phyloP scores from a whole-genome alignment of 2,329 filamentous ascomycete genomes.

The Pseudogymnoascus sp. region DNA sequence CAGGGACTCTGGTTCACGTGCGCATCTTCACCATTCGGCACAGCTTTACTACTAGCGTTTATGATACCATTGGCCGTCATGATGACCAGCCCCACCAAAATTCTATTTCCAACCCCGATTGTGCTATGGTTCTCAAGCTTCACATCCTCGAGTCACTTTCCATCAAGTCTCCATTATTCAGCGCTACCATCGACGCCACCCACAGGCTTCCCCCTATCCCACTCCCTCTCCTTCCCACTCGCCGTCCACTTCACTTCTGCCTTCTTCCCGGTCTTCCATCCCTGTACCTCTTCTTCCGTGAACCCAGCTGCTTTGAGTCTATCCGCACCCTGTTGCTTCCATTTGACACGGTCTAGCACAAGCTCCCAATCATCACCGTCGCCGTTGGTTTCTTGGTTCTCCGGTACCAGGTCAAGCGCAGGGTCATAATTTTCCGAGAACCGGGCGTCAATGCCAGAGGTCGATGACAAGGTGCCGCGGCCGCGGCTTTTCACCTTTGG shows the following conservation, averaged over 20 bases:
- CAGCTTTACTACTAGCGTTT: neutral
- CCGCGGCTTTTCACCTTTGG: conserved; percentile 49
- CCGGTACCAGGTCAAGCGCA: conserved; percentile 39
- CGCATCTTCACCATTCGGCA: neutral
- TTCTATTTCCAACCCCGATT: neutral
- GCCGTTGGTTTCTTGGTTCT: conserved; percentile 36
- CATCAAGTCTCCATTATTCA: neutral
- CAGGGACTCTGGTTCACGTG: neutral
- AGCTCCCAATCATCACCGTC: conserved; percentile 67
- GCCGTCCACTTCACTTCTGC: conserved; percentile 63
- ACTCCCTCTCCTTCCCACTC: conserved; percentile 43
- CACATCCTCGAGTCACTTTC: neutral
- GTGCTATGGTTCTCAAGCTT: neutral
- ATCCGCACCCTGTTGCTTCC: conserved; percentile 66
- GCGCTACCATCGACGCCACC: neutral
- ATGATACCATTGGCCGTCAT: neutral
- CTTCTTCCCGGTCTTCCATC: conserved; percentile 55
- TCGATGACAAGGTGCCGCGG: conserved; percentile 54
- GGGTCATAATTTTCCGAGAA: conserved; percentile 62
- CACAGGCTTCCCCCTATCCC: conserved; percentile 51
- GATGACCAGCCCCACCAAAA: neutral
- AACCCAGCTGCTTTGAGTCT: conserved; percentile 72
- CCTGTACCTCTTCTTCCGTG: conserved; percentile 62
- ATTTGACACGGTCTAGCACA: conserved; percentile 70
- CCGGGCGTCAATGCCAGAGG: conserved; percentile 66